Evolutionary conservation across 306 rosid genomes (phyloP).

Genomic region (Vigna unguiculata): DNA sequence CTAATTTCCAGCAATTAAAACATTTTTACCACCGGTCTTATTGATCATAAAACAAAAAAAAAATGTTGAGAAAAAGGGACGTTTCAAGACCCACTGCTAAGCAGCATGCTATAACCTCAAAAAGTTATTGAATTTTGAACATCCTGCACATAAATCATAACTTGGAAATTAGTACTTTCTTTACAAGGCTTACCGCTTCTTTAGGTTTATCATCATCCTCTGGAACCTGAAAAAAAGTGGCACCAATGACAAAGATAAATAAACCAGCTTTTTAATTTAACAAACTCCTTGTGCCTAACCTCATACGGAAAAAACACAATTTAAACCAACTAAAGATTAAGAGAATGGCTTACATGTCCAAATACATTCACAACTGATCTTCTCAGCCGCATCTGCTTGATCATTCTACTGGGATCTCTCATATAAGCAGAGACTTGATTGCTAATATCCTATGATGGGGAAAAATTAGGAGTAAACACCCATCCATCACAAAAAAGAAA

Average conservation of each 20-base stretch:
- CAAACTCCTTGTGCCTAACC: slow-evolving; percentile 12
- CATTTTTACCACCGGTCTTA: neutral
- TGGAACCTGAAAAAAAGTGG: slow-evolving; percentile 56
- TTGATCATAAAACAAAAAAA: slow-evolving; percentile 13
- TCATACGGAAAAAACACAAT: slow-evolving; percentile 10
- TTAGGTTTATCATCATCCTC: slow-evolving; percentile 39
- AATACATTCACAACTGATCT: slow-evolving; percentile 64
- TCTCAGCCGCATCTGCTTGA: slow-evolving; percentile 82
- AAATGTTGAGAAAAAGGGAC: neutral
- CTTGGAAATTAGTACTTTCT: neutral
- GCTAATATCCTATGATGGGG: slow-evolving; percentile 69
- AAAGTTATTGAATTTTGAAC: slow-evolving; percentile 31
- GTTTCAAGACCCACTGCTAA: neutral
- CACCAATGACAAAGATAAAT: slow-evolving; percentile 32
- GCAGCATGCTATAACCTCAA: neutral
- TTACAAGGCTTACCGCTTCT: slow-evolving; percentile 53
- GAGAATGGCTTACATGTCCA: slow-evolving; percentile 70
- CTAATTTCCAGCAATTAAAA: slow-evolving; percentile 5
- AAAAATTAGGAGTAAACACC: slow-evolving; percentile 8
- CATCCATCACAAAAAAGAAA: neutral
- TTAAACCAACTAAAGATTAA: slow-evolving; percentile 22
- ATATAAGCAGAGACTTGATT: slow-evolving; percentile 82
- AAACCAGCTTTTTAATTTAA: slow-evolving; percentile 8
- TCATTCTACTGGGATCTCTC: slow-evolving; percentile 96
- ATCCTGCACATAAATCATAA: slow-evolving; percentile 20